These are phyloP conservation scores for Trypanosoma avium DNA, from an alignment of 208 protist species.

Conservation along the genomic window DNA sequence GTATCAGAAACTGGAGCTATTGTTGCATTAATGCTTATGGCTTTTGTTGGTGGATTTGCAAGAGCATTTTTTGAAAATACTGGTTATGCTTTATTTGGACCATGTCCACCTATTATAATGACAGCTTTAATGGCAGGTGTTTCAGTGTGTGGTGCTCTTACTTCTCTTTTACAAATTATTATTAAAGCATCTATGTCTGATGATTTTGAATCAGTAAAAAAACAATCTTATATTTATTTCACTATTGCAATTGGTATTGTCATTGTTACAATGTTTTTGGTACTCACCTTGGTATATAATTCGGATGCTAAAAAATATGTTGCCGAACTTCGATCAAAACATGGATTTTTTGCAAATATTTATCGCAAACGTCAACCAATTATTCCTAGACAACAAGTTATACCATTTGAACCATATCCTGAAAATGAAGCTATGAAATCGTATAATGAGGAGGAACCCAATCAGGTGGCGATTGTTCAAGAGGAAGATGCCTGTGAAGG, in stretches of 20 bases:
- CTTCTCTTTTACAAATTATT: constrained; percentile 76
- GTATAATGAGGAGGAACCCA: background rate
- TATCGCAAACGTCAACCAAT: background rate
- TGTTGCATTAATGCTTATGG: constrained; percentile 62
- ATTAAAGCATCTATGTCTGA: constrained; percentile 63
- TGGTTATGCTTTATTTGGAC: constrained; percentile 86
- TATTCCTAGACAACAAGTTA: background rate
- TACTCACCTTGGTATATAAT: constrained; percentile 54
- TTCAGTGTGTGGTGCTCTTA: constrained; percentile 53
- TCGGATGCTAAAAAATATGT: constrained; percentile 66
- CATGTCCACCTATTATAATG: constrained; percentile 58
- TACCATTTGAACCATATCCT: background rate
- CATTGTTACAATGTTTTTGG: constrained; percentile 37
- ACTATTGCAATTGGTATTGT: constrained; percentile 65
- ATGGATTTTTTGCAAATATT: constrained; percentile 19
- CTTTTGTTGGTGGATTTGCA: constrained; percentile 54
- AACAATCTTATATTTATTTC: constrained; percentile 80
- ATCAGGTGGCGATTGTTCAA: too few species aligned
- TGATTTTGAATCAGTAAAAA: constrained; percentile 40
- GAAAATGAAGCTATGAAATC: background rate
- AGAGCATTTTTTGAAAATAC: constrained; percentile 88
- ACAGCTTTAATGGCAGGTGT: constrained; percentile 72
- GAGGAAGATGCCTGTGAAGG: constrained; percentile 1
- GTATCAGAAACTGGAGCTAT: constrained; percentile 52
- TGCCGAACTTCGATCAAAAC: constrained; percentile 59